Conservation (phyloP, 805 yeast species). For the Sugiyamaella boreocaroliniensis region DNA sequence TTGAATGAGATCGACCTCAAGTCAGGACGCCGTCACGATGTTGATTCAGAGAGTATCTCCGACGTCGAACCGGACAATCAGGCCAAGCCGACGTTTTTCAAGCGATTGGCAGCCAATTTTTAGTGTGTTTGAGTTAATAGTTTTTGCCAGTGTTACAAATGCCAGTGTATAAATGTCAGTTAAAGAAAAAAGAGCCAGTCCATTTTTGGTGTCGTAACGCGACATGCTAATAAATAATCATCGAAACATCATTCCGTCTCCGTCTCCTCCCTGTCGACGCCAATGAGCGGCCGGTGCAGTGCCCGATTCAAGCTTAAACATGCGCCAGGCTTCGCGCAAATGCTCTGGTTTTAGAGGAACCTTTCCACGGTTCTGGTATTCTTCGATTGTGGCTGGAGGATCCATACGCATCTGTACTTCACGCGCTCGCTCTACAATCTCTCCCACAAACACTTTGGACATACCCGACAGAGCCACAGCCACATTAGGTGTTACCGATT, state of each 20-base stretch:
- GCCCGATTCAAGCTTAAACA: constrained; percentile 60
- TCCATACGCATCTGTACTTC: constrained; percentile 55
- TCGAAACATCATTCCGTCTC: constrained; percentile 65
- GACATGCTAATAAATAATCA: constrained; percentile 23
- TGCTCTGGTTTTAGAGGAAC: constrained; percentile 75
- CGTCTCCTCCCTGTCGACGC: constrained; percentile 65
- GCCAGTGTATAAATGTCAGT: too few relatives aligned
- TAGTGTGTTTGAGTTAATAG: neutral
- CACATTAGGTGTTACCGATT: constrained; percentile 69
- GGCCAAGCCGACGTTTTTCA: constrained; percentile 1
- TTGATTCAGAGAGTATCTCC: constrained; percentile 8
- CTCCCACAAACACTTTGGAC: constrained; percentile 86
- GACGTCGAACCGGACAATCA: neutral
- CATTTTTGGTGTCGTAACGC: too few relatives aligned
- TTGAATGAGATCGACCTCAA: constrained; percentile 37
- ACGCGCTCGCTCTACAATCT: constrained; percentile 73
- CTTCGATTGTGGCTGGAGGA: constrained; percentile 12
- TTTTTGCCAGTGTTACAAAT: neutral
- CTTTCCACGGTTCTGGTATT: constrained; percentile 18
- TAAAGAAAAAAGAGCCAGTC: too few relatives aligned
- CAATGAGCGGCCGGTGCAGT: constrained; percentile 57
- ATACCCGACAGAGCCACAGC: constrained; percentile 80
- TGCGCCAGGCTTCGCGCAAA: constrained; percentile 81
- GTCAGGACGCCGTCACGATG: constrained; percentile 38
- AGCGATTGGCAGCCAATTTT: constrained; percentile 6